Percentiles rank a stretch among this genome's conserved stretches.
Conservation (phyloP, 2,329 filamentous ascomycete genomes). For the Geosmithia putterillii region DNA sequence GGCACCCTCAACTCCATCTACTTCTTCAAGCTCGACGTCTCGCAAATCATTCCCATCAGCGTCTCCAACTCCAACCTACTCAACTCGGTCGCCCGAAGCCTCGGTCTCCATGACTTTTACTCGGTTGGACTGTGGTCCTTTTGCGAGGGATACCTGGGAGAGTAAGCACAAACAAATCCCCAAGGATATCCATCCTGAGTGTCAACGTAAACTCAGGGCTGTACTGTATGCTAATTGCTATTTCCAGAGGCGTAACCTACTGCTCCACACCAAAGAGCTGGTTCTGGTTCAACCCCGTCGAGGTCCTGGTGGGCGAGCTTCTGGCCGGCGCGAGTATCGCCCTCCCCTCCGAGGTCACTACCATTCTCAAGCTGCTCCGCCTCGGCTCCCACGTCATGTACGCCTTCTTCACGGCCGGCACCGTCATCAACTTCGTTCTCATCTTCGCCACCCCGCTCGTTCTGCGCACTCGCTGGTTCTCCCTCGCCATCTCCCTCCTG, state of each 20-base stretch:
- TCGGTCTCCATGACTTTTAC: constrained; percentile 91
- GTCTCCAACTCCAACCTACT: constrained; percentile 64
- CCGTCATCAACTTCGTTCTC: constrained; percentile 58
- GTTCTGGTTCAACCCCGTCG: constrained; percentile 87
- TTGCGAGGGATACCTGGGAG: constrained; percentile 70
- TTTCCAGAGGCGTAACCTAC: constrained; percentile 53
- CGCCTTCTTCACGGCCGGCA: constrained; percentile 65
- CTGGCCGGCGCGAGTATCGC: constrained; percentile 74
- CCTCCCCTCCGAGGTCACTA: constrained; percentile 60
- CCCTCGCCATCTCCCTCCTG: constrained; percentile 57
- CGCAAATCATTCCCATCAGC: constrained; percentile 64
- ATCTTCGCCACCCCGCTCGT: constrained; percentile 53
- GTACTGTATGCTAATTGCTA: background rate
- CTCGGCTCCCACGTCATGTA: constrained; percentile 80
- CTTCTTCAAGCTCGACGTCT: constrained; percentile 75
- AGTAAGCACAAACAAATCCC: constrained; percentile 24
- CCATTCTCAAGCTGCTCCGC: constrained; percentile 62
- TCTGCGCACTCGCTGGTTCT: constrained; percentile 43
- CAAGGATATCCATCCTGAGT: background rate
- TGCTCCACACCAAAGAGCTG: constrained; percentile 60
- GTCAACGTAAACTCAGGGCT: background rate
- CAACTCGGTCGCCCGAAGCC: constrained; percentile 74
- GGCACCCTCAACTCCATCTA: constrained; percentile 57
- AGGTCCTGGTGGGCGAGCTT: constrained; percentile 68
- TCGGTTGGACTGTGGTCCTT: constrained; percentile 86